A percentile compares a stretch with the other conserved stretches of the same genome.
These are phyloP conservation scores for Fusarium sambucinum DNA, from an alignment of 2,329 filamentous ascomycete species.

Conservation along the genomic window DNA sequence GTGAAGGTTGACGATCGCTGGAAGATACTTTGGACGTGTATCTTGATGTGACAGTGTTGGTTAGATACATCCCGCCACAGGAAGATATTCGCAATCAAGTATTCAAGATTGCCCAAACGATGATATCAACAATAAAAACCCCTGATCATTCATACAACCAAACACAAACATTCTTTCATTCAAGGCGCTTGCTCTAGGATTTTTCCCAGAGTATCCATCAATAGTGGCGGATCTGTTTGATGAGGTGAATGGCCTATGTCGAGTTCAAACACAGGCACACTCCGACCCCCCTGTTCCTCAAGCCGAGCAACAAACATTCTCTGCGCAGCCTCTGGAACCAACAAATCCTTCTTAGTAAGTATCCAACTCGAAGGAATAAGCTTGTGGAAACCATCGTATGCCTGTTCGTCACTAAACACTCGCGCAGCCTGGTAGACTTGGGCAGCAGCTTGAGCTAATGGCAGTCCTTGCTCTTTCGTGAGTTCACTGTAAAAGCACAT, in stretches of 20 bases:
- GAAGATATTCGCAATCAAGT: no score
- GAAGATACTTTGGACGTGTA: neutral
- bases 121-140: no score
- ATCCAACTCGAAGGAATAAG: conserved; percentile 8
- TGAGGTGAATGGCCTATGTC: conserved; percentile 21
- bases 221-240: neutral
- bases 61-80: no score
- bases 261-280: conserved; percentile 10
- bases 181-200: neutral
- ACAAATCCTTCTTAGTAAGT: neutral
- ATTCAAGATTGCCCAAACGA: no score
- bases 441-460: neutral
- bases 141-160: neutral
- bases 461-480: neutral
- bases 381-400: conserved; percentile 13
- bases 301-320: conserved; percentile 3
- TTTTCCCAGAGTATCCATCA: neutral
- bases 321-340: conserved; percentile 7
- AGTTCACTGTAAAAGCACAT: conserved; percentile 29
- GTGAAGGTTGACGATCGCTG: neutral
- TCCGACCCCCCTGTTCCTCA: neutral
- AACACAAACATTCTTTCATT: neutral
- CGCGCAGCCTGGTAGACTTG: conserved; percentile 2
- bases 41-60: neutral
- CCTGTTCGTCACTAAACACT: conserved; percentile 14